Conservation (phyloP, 2,329 filamentous ascomycete species). For the Celoporthe dispersa region DNA sequence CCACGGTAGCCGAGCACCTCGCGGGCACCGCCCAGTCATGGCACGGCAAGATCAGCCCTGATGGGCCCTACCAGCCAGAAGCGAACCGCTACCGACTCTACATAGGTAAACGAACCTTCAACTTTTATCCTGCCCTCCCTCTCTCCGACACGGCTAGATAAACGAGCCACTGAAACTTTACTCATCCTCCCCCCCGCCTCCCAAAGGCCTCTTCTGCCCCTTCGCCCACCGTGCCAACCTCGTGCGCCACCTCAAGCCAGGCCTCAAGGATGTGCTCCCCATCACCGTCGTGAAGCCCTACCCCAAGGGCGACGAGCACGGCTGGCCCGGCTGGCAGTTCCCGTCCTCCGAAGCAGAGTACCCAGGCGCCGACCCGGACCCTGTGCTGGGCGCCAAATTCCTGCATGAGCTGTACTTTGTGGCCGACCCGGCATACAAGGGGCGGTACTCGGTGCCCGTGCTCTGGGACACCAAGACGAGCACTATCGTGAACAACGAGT, state of each 20-base stretch:
- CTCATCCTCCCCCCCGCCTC: no score
- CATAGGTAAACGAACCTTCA: slow-evolving; percentile 31
- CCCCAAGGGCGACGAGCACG: slow-evolving; percentile 66
- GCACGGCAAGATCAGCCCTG: slow-evolving; percentile 36
- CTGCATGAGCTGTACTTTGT: slow-evolving; percentile 67
- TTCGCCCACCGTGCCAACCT: slow-evolving; percentile 66
- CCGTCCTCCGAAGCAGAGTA: slow-evolving; percentile 56
- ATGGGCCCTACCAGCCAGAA: slow-evolving; percentile 35
- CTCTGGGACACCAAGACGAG: slow-evolving; percentile 64
- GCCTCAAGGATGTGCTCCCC: slow-evolving; percentile 57
- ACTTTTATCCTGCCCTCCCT: no score
- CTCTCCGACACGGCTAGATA: no score
- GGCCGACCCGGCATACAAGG: slow-evolving; percentile 63
- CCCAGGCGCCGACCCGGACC: slow-evolving; percentile 62
- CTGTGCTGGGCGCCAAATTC: slow-evolving; percentile 61
- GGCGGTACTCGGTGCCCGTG: slow-evolving; percentile 63
- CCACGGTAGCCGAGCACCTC: slow-evolving; percentile 18
- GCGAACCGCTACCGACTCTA: slow-evolving; percentile 36
- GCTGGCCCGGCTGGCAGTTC: slow-evolving; percentile 68
- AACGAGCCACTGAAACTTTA: no score
- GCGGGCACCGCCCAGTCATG: slow-evolving; percentile 32
- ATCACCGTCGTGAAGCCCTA: slow-evolving; percentile 67
- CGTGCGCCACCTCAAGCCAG: slow-evolving; percentile 58
- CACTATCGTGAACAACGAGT: slow-evolving; percentile 66
- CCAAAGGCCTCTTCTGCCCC: slow-evolving; percentile 63